Evolutionary conservation across 1,284 basidiomycete species (phyloP), one percentile per base, ranked within the genome.

Genomic region (Microbotryum violaceum): DNA sequence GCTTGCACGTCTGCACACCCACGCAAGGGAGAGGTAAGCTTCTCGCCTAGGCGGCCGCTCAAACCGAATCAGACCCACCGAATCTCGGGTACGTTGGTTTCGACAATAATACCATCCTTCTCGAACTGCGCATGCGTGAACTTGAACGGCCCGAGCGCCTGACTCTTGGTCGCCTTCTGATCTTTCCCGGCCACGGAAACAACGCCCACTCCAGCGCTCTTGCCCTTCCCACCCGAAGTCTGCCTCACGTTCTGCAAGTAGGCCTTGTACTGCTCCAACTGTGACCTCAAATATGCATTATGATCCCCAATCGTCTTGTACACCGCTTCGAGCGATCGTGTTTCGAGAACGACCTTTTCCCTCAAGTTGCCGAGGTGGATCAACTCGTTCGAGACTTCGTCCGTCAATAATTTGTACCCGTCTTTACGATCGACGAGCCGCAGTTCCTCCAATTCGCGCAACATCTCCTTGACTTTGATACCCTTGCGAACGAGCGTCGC

Each of bases 221-320:
- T 90, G 66, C 90, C 89, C 77, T 91, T 91, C 27, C 71, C 74
- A 8, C 74, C 74, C 54, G 73, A 75, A 18, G 89, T 94, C 71
- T 94, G 80, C 37, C 96, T 85, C 29, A 97, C 94, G 74, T 99
- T 99, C 79, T 94, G 91, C 21, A 99, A 81, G 76, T 99, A 99
- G 45, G 91, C 92, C 80, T 98, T 98, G 83, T 99, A 98, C 78
- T 97, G 93, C 77, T 98, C 96, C 66, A 99, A 82, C 78, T 99
- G 96, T 29, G 85, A 85, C 50, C 93, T 83, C 75, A 99, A 82
- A 76, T 98, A 98, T 76, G 90, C 91, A 80, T 99, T 97, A 79
- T 98, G 96, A 75, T 98, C 94, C 76, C 92, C 88, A 70, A 98
- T 97, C 27, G 96, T 97, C 82, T 96, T 94, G 84, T 92, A 97